A percentile compares a stretch with the other conserved stretches of the same genome.
Conservation (phyloP, 257 asterid genomes). For the Nicotiana noctiflora region DNA sequence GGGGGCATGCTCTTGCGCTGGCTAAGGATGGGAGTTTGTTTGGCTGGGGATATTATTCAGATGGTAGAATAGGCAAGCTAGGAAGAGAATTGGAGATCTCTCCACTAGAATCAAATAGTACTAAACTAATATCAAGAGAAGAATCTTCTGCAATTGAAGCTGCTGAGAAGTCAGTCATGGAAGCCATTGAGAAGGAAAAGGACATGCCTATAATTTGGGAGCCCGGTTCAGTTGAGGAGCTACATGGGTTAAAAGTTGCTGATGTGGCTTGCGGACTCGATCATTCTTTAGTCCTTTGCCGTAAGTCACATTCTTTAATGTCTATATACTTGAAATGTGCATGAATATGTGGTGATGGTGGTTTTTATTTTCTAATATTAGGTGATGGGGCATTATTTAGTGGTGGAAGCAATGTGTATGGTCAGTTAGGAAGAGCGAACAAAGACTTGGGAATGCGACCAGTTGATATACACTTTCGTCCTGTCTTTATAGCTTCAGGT, state of each 20-base stretch:
- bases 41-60: slow-evolving; percentile 98
- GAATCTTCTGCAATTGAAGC: slow-evolving; percentile 39
- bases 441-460: slow-evolving; percentile 57
- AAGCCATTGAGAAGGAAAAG: slow-evolving; percentile 81
- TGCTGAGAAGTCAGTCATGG: slow-evolving; percentile 57
- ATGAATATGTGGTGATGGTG: not conserved
- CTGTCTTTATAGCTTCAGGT: slow-evolving; percentile 66
- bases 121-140: slow-evolving; percentile 13
- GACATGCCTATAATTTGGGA: slow-evolving; percentile 89
- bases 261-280: slow-evolving; percentile 89
- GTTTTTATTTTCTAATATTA: slow-evolving; percentile 22
- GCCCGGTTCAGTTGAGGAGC: slow-evolving; percentile 66
- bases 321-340: not conserved
- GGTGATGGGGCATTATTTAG: slow-evolving; percentile 75
- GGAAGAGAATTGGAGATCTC: slow-evolving; percentile 61
- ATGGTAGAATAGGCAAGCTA: slow-evolving; percentile 81
- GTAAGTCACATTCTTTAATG: slow-evolving; percentile 37
- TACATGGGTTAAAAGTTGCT: slow-evolving; percentile 38
- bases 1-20: slow-evolving; percentile 97
- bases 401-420: slow-evolving; percentile 82
- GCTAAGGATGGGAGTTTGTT: slow-evolving; percentile 68
- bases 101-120: slow-evolving; percentile 57
- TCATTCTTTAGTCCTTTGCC: slow-evolving; percentile 65
- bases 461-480: slow-evolving; percentile 35
- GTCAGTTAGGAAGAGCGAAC: slow-evolving; percentile 67